Evolutionary conservation across 805 yeast genomes (phyloP).

Genomic region (Pichia cephalocereana): DNA sequence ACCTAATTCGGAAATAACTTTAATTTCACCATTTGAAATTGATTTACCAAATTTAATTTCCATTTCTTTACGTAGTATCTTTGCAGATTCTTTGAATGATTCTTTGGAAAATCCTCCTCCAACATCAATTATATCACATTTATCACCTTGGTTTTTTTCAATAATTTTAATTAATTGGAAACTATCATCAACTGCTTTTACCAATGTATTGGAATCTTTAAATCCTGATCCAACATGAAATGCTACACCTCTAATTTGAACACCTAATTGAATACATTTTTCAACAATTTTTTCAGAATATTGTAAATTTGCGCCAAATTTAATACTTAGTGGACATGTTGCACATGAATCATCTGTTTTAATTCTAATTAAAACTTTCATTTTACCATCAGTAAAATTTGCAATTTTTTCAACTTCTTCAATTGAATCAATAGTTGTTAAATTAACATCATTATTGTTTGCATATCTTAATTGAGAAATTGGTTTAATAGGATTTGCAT

Average conservation of each 20-base stretch:
- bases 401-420: constrained; percentile 75
- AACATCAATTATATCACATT: constrained; percentile 53
- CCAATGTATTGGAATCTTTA: constrained; percentile 55
- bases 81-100: constrained; percentile 48
- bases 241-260: constrained; percentile 75
- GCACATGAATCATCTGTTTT: constrained; percentile 86
- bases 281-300: constrained; percentile 47
- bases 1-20: constrained; percentile 88
- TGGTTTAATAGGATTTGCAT: constrained; percentile 94
- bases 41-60: constrained; percentile 48
- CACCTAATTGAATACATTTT: constrained; percentile 49
- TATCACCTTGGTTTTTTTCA: constrained; percentile 30
- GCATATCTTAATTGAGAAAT: constrained; percentile 73
- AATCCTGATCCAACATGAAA: constrained; percentile 97
- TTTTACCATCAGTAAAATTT: constrained; percentile 40
- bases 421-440: constrained; percentile 84
- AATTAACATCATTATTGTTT: constrained; percentile 38
- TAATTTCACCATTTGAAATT: constrained; percentile 22
- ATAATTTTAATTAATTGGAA: constrained; percentile 58
- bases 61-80: constrained; percentile 46
- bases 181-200: constrained; percentile 66
- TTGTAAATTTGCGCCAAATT: constrained; percentile 71
- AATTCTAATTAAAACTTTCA: constrained; percentile 67
- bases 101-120: constrained; percentile 87
- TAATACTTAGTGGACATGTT: constrained; percentile 76